Base-by-base conservation (phyloP, 345 rosid species). In the Brassica incana region DNA sequence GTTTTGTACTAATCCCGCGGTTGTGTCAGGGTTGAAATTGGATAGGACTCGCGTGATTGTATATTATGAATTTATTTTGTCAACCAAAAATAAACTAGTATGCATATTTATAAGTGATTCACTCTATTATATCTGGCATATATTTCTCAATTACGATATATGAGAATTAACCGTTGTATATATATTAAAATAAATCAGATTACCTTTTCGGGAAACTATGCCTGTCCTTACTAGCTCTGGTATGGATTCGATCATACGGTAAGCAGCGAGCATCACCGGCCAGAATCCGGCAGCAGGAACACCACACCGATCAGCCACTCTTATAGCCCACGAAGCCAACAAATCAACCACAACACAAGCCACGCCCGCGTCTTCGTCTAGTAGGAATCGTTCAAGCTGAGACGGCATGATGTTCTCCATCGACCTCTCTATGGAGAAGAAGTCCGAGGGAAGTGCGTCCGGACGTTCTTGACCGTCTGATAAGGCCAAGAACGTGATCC, bases 231-330 rank as follows among this genome's bases (percentile, higher is more conserved):
- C 33, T 85, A 93, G 75, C 10, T 88, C 88, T 0, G 98, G 98
- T 29, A 93, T 90, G 65, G 89, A 85, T 0, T 79, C 75, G 36
- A 93, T 84, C 75, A 93, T 52, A 52, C 83, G 80, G 75, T 88
- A 91, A 16, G 92, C 82, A 5, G 95, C 88, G 2, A 83, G 74
- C 93, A 89, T 87, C 23, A 85, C 97, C 0, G 97, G 86, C 95
- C 98, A 93, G 72, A 90, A 89, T 10, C 98, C 97, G 1, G 88
- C 90, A 0, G 77, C 87, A 0, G 87, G 85, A 73, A 90, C 80
- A 6, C 88, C 83, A 36, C 93, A 86, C 2, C 85, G 85, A 16
- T 76, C 76, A 15, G 86, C 92, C 35, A 91, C 95, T 72, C 73
- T 81, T 8, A 85, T 77, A 8, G 98, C 95, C 80, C 88, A 90